Conservation (phyloP, 2,329 filamentous ascomycete species). For the Penicillium nordicum region DNA sequence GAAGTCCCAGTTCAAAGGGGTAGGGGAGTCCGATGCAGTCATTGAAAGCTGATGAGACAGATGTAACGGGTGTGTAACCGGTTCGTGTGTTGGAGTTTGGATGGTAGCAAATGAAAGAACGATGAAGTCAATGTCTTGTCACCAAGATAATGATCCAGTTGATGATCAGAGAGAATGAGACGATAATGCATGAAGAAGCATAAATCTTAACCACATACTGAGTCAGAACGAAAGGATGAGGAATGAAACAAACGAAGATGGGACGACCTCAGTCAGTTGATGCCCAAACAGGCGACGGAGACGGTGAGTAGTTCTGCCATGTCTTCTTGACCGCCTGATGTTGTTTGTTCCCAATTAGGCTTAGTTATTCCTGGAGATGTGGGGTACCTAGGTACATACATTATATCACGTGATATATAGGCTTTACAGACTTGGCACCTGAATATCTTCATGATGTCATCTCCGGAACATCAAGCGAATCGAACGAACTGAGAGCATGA, state of each 20-base stretch:
- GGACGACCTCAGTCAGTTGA: not conserved
- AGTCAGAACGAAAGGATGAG: constrained; percentile 5
- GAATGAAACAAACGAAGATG: not conserved
- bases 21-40: constrained; percentile 23
- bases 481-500: not conserved
- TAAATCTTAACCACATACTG: constrained; percentile 8
- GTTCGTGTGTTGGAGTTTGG: not conserved
- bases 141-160: not conserved
- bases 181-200: not conserved
- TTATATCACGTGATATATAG: not conserved
- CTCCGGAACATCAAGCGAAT: not conserved
- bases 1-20: constrained; percentile 45
- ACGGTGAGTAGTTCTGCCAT: constrained; percentile 3
- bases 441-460: not conserved
- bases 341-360: not conserved
- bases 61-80: not conserved
- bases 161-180: not conserved
- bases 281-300: constrained; percentile 5
- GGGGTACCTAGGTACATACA: too few species aligned
- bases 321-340: not conserved
- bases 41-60: constrained; percentile 23
- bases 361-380: not conserved
- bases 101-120: not conserved
- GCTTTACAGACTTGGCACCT: too few species aligned
- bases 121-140: not conserved